Evolutionary conservation across 768 basidiomycete species (phyloP).

Genomic region (Podaxis rugospora): DNA sequence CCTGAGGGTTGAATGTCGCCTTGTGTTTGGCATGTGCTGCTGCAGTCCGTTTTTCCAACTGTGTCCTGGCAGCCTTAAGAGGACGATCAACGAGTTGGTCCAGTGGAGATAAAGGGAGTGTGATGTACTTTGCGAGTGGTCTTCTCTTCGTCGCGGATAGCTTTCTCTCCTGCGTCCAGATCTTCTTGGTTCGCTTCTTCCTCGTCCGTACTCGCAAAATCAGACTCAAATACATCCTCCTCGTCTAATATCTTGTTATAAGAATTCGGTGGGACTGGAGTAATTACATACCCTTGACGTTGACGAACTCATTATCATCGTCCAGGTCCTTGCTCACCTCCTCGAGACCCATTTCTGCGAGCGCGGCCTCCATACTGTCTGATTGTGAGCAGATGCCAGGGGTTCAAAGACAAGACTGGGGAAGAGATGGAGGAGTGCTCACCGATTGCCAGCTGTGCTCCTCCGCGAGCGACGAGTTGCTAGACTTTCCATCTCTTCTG

Average conservation of each 20-base stretch:
- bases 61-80: slow-evolving; percentile 46
- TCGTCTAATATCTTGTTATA: slow-evolving; percentile 48
- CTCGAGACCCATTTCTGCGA: slow-evolving; percentile 66
- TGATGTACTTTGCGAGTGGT: slow-evolving; percentile 40
- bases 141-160: slow-evolving; percentile 58
- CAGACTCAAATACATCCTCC: slow-evolving; percentile 76
- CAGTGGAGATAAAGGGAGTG: background rate
- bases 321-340: slow-evolving; percentile 55
- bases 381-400: slow-evolving; percentile 9
- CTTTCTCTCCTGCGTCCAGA: slow-evolving; percentile 48
- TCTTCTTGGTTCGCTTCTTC: slow-evolving; percentile 52
- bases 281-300: slow-evolving; percentile 50
- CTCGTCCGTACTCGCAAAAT: slow-evolving; percentile 85
- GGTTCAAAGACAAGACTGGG: background rate
- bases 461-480: slow-evolving; percentile 59
- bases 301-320: slow-evolving; percentile 69
- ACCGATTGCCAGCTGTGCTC: slow-evolving; percentile 81
- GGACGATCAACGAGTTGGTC: background rate
- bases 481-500: slow-evolving; percentile 30
- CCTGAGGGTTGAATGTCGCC: slow-evolving; percentile 63
- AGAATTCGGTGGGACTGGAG: slow-evolving; percentile 10
- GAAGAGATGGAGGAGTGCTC: slow-evolving; percentile 11
- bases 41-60: slow-evolving; percentile 59
- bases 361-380: slow-evolving; percentile 68
- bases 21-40: slow-evolving; percentile 63